A percentile compares a stretch with the other conserved stretches of the same genome.
phyloP scores from a whole-genome alignment of 306 rosid species.

The Pyrus betulifolia region DNA sequence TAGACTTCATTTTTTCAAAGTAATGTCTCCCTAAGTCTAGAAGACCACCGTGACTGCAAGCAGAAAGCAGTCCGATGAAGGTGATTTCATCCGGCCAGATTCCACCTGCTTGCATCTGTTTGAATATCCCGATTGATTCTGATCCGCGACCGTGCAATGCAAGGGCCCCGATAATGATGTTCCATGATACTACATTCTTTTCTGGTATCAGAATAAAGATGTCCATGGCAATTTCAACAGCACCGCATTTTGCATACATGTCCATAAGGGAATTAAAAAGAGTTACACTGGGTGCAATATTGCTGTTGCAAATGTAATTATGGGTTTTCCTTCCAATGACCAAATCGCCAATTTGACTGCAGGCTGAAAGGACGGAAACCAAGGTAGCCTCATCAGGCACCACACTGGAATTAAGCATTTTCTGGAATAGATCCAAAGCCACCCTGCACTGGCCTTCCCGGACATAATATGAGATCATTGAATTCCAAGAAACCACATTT shows the following conservation, averaged over 20 bases:
- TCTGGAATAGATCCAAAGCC: conserved; percentile 48
- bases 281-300: conserved; percentile 24
- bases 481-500: conserved; percentile 77
- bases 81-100: conserved; percentile 60
- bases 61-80: conserved; percentile 66
- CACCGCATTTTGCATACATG: conserved; percentile 72
- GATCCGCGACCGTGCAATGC: conserved; percentile 64
- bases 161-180: conserved; percentile 48
- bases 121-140: conserved; percentile 44
- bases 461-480: conserved; percentile 55
- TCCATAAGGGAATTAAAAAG: conserved; percentile 50
- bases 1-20: conserved; percentile 44
- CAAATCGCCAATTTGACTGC: conserved; percentile 65
- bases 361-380: conserved; percentile 51
- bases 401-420: conserved; percentile 42
- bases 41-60: conserved; percentile 67
- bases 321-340: conserved; percentile 49
- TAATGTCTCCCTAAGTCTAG: conserved; percentile 44
- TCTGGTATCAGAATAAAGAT: conserved; percentile 36
- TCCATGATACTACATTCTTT: conserved; percentile 65
- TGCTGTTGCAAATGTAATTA: conserved; percentile 24
- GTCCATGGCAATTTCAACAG: conserved; percentile 40
- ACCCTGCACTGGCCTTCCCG: conserved; percentile 43
- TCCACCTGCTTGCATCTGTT: conserved; percentile 42
- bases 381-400: conserved; percentile 60